Conservation (phyloP, 2,329 filamentous ascomycete species). For the Colletotrichum sp. region DNA sequence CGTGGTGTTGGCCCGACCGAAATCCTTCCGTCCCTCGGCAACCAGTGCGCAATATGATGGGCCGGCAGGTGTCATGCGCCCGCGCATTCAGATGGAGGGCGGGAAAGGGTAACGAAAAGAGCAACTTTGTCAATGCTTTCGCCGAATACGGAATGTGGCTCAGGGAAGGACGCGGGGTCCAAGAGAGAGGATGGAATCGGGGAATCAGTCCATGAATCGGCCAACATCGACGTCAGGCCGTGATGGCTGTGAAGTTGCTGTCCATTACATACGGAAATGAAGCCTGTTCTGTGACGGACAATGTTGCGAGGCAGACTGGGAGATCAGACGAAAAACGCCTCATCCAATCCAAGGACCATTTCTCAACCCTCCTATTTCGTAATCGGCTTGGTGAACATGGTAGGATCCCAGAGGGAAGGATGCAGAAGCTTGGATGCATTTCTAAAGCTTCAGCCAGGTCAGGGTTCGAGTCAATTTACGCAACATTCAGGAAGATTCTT, state of each 20-base stretch:
- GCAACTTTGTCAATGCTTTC: not conserved
- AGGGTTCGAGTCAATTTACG: not conserved
- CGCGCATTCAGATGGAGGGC: not conserved
- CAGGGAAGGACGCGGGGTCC: not conserved
- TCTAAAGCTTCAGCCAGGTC: not conserved
- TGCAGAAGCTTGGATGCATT: not conserved
- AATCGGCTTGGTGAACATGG: not conserved
- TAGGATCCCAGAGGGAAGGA: not conserved
- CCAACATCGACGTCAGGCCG: not conserved
- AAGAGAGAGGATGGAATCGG: not conserved
- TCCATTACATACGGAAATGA: not conserved
- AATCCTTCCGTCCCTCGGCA: not conserved
- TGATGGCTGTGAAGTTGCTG: too few species aligned
- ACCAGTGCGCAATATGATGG: not conserved
- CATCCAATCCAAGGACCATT: not conserved
- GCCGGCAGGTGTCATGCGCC: slow-evolving; percentile 8
- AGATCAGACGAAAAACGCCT: not conserved
- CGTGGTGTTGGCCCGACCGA: not conserved
- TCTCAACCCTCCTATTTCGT: not conserved
- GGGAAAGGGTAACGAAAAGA: not conserved
- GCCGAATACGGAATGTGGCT: not conserved
- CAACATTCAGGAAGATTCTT: not conserved
- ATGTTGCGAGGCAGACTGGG: not conserved
- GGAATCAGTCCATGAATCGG: not conserved
- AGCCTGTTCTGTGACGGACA: not conserved